Percentiles rank a stretch among this genome's conserved stretches.
phyloP scores from a whole-genome alignment of 2,329 filamentous ascomycete species.

The Botrytis cinerea region DNA sequence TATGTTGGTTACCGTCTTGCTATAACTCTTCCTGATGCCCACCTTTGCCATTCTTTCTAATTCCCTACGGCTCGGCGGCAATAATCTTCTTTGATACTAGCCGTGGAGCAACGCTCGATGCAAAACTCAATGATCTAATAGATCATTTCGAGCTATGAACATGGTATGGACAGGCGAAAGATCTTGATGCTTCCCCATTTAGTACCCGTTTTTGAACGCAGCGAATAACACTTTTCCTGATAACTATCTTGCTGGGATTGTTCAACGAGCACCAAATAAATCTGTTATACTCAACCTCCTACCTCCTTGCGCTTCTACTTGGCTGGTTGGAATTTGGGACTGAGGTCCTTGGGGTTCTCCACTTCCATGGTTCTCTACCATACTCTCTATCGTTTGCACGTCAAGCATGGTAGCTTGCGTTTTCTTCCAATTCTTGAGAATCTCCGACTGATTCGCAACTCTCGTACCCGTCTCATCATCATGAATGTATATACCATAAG shows the following conservation, averaged over 20 bases:
- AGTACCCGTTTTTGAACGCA: background rate
- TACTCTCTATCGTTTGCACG: constrained; percentile 16
- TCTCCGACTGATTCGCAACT: constrained; percentile 35
- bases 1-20: background rate
- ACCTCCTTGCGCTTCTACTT: constrained; percentile 2
- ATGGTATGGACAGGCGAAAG: background rate
- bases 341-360: constrained; percentile 25
- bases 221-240: background rate
- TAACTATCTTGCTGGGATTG: background rate
- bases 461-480: constrained; percentile 51
- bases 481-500: constrained; percentile 59
- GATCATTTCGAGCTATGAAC: background rate
- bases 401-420: constrained; percentile 8
- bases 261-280: constrained; percentile 17
- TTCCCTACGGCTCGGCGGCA: background rate
- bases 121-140: background rate
- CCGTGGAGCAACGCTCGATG: background rate
- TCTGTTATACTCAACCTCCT: constrained; percentile 15
- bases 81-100: background rate
- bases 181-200: background rate
- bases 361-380: constrained; percentile 28
- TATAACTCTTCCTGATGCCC: background rate
- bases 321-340: constrained; percentile 2
- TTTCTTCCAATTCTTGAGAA: constrained; percentile 37
- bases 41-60: background rate